phyloP scores from a whole-genome alignment of 345 rosid genomes.

The Arabis alpina region DNA sequence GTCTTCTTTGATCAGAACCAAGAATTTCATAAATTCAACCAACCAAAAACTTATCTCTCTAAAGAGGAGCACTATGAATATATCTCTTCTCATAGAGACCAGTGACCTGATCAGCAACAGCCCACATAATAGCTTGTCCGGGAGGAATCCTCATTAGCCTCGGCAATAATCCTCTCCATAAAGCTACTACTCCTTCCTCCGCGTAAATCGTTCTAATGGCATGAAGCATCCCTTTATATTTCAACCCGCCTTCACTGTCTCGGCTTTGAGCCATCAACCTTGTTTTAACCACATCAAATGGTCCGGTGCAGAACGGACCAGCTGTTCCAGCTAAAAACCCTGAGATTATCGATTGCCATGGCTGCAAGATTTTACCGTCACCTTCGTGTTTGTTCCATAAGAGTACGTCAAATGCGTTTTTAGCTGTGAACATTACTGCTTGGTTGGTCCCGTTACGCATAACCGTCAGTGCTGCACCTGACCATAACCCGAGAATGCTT shows the following conservation, averaged over 20 bases:
- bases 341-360: slow-evolving; percentile 96
- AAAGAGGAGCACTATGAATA: slow-evolving; percentile 51
- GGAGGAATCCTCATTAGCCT: slow-evolving; percentile 98
- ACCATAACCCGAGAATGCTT: slow-evolving; percentile 86
- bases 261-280: slow-evolving; percentile 91
- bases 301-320: slow-evolving; percentile 94
- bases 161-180: slow-evolving; percentile 95
- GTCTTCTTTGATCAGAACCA: background rate
- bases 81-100: slow-evolving; percentile 80
- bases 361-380: slow-evolving; percentile 77
- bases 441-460: slow-evolving; percentile 99
- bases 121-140: slow-evolving; percentile 99
- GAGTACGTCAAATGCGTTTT: slow-evolving; percentile 75
- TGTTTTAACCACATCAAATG: slow-evolving; percentile 98
- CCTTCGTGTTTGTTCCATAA: slow-evolving; percentile 98
- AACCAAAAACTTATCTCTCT: background rate
- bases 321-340: slow-evolving; percentile 96
- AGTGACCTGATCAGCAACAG: slow-evolving; percentile 90
- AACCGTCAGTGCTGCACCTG: slow-evolving; percentile 95
- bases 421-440: slow-evolving; percentile 95
- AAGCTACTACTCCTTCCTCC: slow-evolving; percentile 77
- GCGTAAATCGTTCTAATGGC: slow-evolving; percentile 80
- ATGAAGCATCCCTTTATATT: slow-evolving; percentile 91
- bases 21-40: background rate
- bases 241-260: slow-evolving; percentile 57